Base-by-base conservation (phyloP, 768 basidiomycete genomes). In the Lentinula sp. region DNA sequence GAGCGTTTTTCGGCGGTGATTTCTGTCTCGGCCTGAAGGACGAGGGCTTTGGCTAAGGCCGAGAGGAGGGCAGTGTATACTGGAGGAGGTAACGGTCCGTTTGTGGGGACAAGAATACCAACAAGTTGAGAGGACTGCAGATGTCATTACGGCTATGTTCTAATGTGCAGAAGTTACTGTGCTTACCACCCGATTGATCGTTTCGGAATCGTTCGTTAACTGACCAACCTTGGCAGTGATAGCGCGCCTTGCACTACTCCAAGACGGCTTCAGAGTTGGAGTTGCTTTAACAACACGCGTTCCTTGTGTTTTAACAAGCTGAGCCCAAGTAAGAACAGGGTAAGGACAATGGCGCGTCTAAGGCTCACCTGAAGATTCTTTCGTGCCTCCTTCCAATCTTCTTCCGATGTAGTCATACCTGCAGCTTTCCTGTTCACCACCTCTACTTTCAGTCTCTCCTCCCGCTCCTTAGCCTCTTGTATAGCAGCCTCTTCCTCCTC, bases 1-100 rank as follows among this genome's bases (percentile, higher is more conserved):
- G 89, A 89, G 34, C 86, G 85, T 67, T 89, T 86, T 73, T 95
- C 91, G 2, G 95, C 94, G 1, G 89, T 80, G 8, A 96, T 91
- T 72, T 98, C 96, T 0, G 87, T 89, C 75, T 97, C 95, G 16
- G 95, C 95, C 75, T 98, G 96, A 37, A 91, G 80, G 48, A 98
- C 80, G 62, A 98, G 87, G 16, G 86, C 78, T 70, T 98, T 98
- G 51, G 93, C 79, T 43, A 98, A 82, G n/a, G 94, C 89, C 21
- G 91, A 95, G 49, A 95, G 82, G 21, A 89, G 80, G 54, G 93
- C 91, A 51, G 79, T 71, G 70, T 94, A 95, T 57, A 90, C 74
- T n/a, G 70, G 65, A 31, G 69, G 69, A 28, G 73, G 66, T 54
- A 73, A 76, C 21, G 70, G 66, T 6, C 60, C 61, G 5, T 61